These are phyloP conservation scores for Ceratobasidium papillatum DNA, from an alignment of 1,284 basidiomycete species.

Conservation along the genomic window DNA sequence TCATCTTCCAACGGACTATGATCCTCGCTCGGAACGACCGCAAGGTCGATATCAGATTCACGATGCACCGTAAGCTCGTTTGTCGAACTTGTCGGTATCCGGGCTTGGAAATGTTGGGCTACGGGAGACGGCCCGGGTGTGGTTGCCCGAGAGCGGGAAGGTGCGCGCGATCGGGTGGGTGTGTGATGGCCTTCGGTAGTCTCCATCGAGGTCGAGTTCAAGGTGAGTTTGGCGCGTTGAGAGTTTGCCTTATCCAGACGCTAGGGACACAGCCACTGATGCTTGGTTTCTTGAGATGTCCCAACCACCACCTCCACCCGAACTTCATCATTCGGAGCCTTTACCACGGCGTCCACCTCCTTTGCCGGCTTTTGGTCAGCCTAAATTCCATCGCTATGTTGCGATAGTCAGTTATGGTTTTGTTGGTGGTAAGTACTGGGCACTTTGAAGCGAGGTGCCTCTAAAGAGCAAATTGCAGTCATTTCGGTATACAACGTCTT, in stretches of 20 bases:
- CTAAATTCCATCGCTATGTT: constrained; percentile 24
- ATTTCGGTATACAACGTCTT: constrained; percentile 30
- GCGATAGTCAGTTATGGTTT: constrained; percentile 22
- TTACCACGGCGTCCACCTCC: not conserved
- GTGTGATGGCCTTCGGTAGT: constrained; percentile 9
- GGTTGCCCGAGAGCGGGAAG: constrained; percentile 14
- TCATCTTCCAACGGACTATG: constrained; percentile 33
- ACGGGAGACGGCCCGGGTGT: constrained; percentile 16
- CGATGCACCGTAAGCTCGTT: constrained; percentile 29
- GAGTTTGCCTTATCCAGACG: constrained; percentile 7
- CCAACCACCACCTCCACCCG: constrained; percentile 25
- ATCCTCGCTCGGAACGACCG: constrained; percentile 27
- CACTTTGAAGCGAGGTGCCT: not conserved
- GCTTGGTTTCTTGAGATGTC: not conserved
- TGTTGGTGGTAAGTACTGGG: constrained; percentile 6
- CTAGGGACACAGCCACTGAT: constrained; percentile 11
- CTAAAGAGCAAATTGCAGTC: constrained; percentile 1
- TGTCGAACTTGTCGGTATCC: constrained; percentile 23
- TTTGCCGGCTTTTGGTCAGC: not conserved
- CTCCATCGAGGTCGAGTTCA: constrained; percentile 26
- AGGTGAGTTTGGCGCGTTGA: not conserved
- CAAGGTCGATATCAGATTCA: not conserved
- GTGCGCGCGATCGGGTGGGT: constrained; percentile 15
- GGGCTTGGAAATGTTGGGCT: constrained; percentile 6
- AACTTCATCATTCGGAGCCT: constrained; percentile 14